A percentile compares a stretch with the other conserved stretches of the same genome.
These are phyloP conservation scores for Arctium minus DNA, from an alignment of 129 eudicot genomes.

Conservation along the genomic window DNA sequence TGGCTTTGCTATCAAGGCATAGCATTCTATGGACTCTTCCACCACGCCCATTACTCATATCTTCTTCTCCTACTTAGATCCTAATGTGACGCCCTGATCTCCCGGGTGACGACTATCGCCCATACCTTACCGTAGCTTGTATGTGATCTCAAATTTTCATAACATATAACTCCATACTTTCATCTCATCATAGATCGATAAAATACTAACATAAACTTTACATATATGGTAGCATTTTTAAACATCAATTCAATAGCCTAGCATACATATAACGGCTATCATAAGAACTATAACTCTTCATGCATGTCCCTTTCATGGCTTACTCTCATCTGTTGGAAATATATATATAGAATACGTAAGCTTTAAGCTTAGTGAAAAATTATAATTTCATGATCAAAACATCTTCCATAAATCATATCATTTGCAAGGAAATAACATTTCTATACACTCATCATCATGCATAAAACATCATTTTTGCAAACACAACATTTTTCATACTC, in stretches of 20 bases:
- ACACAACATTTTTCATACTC: background rate
- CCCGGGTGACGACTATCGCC: background rate
- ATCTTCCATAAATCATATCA: background rate
- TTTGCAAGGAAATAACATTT: background rate
- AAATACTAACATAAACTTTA: background rate
- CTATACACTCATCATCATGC: background rate
- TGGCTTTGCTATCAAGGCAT: no score
- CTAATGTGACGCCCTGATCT: background rate
- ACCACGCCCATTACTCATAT: no score
- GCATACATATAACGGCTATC: background rate
- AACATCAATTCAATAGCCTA: background rate
- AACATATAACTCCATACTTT: background rate
- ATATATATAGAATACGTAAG: background rate
- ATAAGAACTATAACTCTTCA: background rate
- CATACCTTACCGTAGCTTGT: background rate
- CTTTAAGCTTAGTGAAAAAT: background rate
- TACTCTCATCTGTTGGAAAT: background rate
- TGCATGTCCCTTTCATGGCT: background rate
- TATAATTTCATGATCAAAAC: background rate
- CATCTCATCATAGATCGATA: background rate
- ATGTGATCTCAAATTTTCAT: background rate
- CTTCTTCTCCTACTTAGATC: background rate
- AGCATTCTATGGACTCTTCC: background rate
- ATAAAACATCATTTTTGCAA: background rate
- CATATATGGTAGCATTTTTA: background rate